Base-by-base conservation (phyloP, 179 eudicot genomes). In the Drosera spatulata region DNA sequence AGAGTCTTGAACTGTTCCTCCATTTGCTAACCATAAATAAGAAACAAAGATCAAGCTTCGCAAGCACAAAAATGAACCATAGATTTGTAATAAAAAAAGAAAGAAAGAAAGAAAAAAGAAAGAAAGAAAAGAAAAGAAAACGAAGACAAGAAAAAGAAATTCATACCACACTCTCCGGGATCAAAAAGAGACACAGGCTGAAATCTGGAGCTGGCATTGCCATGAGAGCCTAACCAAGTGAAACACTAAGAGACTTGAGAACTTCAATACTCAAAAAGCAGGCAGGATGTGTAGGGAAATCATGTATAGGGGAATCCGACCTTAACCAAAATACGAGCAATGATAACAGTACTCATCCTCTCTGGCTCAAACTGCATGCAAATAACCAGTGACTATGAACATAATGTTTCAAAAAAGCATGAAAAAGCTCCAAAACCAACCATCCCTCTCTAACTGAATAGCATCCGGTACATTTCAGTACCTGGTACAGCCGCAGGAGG, bases 201-300 rank as follows among this genome's bases (percentile, higher is more conserved):
- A 89, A 93, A 72, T 93, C 99, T 41, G 97, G 87, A 61, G 86
- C 93, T 8, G 97, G 97, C 95, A 89, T 82, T 61, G 97, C 95
- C 99, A 86, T 93, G 50, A 93, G 84, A 46, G 99, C 97, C 99
- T 93, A 77, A 49, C 63, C 48, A 69, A 43, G 55, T 50, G 9
- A 67, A 61, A 49, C 40, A 65, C 11, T 11, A 46, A 59, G 4
- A 64, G 54, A 9, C 39, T n/a, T 13, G 10, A 10, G 40, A 14
- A 68, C 8, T 48, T 42, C 50, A 55, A 47, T 9, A 49, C 51
- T 13, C 6, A 22, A 56, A 7, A 51, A 51, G 55, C 11, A 22
- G 33, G 33, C 33, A 22, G 33, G 33, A 22, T 22, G 33, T 22
- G 33, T 22, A 22, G 33, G 33, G 33, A 22, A 22, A 22, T 7